phyloP scores from a whole-genome alignment of 208 protist species.

The Acanthamoeba healyi region DNA sequence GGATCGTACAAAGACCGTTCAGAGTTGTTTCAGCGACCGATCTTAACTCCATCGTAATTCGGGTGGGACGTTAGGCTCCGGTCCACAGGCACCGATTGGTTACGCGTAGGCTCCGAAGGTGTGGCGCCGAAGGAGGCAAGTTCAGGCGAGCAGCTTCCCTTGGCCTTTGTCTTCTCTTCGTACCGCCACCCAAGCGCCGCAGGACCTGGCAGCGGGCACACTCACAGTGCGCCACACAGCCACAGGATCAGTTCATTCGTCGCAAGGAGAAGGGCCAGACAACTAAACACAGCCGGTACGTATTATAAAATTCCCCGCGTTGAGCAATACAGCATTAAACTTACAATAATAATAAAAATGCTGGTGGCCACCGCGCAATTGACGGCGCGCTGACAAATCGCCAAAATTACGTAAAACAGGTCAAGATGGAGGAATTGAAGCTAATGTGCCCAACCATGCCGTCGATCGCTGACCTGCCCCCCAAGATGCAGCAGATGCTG shows the following conservation, averaged over 20 bases:
- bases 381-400: too few species aligned
- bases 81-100: background rate
- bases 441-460: constrained; percentile 25
- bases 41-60: background rate
- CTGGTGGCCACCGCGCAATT: too few species aligned
- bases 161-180: background rate
- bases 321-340: too few species aligned
- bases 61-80: background rate
- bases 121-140: too few species aligned
- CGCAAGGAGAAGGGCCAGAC: background rate
- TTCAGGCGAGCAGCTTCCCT: background rate
- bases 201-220: too few species aligned
- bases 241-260: background rate
- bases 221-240: background rate
- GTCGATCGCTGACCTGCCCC: background rate
- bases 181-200: background rate
- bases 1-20: background rate
- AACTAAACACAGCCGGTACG: background rate
- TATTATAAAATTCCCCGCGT: too few species aligned
- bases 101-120: background rate
- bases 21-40: background rate
- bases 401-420: too few species aligned
- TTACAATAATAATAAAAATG: too few species aligned
- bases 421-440: constrained; percentile 47
- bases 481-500: constrained; percentile 59